Percentiles rank a stretch among this genome's conserved stretches.
phyloP scores from a whole-genome alignment of 176 grass and related monocot genomes.

The Saccharum spontaneum region DNA sequence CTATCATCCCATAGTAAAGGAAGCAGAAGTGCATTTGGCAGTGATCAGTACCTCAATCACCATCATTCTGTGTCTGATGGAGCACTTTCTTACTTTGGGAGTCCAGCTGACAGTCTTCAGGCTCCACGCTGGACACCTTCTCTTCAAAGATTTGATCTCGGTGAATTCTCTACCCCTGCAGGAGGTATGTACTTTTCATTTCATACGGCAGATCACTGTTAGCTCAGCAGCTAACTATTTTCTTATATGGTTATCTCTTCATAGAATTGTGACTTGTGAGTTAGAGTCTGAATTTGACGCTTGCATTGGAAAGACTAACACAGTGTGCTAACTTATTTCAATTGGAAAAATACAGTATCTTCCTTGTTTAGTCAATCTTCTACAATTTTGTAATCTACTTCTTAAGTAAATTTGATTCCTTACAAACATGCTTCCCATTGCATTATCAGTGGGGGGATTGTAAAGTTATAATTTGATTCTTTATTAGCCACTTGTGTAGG shows the following conservation, averaged over 20 bases:
- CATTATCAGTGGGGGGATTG: neutral
- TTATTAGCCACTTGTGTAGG: neutral
- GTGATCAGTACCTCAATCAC: slow-evolving; percentile 72
- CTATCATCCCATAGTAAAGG: slow-evolving; percentile 68
- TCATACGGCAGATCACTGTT: neutral
- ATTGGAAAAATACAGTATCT: neutral
- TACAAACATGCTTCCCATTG: neutral
- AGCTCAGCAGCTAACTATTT: neutral
- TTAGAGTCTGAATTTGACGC: neutral
- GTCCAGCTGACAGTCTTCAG: slow-evolving; percentile 77
- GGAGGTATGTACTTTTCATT: slow-evolving; percentile 59
- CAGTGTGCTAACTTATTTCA: neutral
- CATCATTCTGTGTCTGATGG: slow-evolving; percentile 96
- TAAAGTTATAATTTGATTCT: neutral
- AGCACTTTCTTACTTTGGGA: slow-evolving; percentile 86
- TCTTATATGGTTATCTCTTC: slow-evolving; percentile 2
- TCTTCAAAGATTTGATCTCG: slow-evolving; percentile 86
- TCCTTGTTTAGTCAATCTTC: neutral
- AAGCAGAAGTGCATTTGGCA: slow-evolving; percentile 56
- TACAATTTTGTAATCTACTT: neutral
- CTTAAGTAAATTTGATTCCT: neutral
- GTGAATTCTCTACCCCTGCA: slow-evolving; percentile 77
- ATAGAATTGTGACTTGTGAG: neutral
- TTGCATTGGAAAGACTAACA: neutral
- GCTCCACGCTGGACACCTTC: slow-evolving; percentile 81